Percentiles rank a stretch among this genome's conserved stretches.
phyloP scores from a whole-genome alignment of 202 grass and related monocot genomes.

The Carex sylvatica region DNA sequence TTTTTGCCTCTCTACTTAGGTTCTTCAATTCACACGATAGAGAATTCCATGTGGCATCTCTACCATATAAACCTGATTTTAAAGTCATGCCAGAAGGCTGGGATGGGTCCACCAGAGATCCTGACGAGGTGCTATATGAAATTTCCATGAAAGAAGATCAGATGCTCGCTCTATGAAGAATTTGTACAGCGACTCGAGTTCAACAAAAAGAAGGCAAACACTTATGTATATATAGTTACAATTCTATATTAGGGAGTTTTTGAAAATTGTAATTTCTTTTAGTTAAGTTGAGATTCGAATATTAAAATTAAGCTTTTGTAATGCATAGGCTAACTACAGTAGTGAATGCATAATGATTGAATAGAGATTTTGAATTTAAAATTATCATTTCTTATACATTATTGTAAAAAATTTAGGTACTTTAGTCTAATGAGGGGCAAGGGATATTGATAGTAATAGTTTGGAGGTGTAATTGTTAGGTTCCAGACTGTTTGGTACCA shows the following conservation, averaged over 20 bases:
- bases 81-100: constrained; percentile 98
- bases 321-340: no score
- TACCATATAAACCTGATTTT: constrained; percentile 97
- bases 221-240: neutral
- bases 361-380: no score
- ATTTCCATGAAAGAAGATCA: constrained; percentile 94
- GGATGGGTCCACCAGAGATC: constrained; percentile 87
- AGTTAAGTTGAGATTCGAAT: no score
- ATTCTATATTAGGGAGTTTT: neutral
- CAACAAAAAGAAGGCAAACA: constrained; percentile 89
- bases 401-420: no score
- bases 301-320: no score
- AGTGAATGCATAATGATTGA: no score
- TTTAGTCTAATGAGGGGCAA: no score
- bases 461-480: no score
- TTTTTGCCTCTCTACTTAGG: constrained; percentile 37
- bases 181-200: constrained; percentile 86
- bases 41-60: constrained; percentile 93
- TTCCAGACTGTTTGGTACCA: no score
- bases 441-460: no score
- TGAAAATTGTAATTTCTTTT: no score
- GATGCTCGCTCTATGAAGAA: constrained; percentile 93
- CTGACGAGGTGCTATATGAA: constrained; percentile 93
- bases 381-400: no score
- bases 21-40: constrained; percentile 88